phyloP scores from a whole-genome alignment of 768 basidiomycete species.

The Hypholoma fasciculare region DNA sequence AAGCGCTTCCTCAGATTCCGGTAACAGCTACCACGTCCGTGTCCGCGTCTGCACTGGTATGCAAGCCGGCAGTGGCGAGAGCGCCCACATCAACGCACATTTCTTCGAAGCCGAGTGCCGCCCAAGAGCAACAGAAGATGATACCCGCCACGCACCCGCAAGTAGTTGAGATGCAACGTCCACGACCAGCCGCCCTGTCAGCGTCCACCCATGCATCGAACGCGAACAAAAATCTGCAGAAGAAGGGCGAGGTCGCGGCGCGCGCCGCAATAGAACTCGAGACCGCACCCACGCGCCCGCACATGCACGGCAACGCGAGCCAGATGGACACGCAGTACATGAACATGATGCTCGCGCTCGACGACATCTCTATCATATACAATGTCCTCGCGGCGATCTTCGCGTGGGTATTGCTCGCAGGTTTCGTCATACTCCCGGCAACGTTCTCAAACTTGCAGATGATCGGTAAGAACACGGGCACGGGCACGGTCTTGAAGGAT shows the following conservation, averaged over 20 bases:
- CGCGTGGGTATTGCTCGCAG: constrained; percentile 63
- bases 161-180: neutral
- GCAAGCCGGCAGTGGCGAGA: no score
- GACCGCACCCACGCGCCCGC: constrained; percentile 13
- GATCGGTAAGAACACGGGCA: constrained; percentile 19
- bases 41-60: no score
- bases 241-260: neutral
- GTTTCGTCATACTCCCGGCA: constrained; percentile 62
- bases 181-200: neutral
- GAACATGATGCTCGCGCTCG: constrained; percentile 62
- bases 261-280: neutral
- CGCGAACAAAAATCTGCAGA: neutral
- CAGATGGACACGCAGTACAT: constrained; percentile 54
- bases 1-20: no score
- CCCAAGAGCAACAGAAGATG: neutral
- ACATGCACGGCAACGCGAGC: constrained; percentile 17
- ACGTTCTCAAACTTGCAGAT: constrained; percentile 54
- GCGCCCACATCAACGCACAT: no score
- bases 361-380: constrained; percentile 49
- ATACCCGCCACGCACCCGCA: neutral
- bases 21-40: no score
- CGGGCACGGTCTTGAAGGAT: constrained; percentile 25
- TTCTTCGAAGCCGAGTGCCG: neutral
- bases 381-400: constrained; percentile 55
- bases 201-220: constrained; percentile 6